Percentiles rank a stretch among this genome's conserved stretches.
These are phyloP conservation scores for Saccharomyces hybrid DNA, from an alignment of 1,139 yeast species.

Conservation along the genomic window DNA sequence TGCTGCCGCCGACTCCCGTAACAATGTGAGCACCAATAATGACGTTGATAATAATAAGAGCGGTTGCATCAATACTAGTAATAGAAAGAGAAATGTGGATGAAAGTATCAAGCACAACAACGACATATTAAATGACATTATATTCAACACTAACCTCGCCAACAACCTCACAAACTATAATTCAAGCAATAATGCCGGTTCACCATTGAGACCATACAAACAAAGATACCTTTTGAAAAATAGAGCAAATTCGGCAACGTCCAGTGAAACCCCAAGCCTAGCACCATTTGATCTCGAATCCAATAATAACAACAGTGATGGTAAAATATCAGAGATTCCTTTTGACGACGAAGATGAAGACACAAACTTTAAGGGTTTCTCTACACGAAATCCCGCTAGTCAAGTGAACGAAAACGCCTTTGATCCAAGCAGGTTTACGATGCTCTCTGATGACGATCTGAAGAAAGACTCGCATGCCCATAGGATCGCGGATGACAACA, in stretches of 20 bases:
- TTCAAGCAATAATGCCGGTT: conserved; percentile 3
- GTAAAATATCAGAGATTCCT: conserved; percentile 25
- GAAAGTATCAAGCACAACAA: conserved; percentile 6
- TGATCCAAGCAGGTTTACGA: background rate
- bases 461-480: background rate
- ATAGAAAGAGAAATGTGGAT: background rate
- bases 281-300: conserved; percentile 2
- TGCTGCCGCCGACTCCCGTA: background rate
- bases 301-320: conserved; percentile 6
- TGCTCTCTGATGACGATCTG: background rate
- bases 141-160: conserved; percentile 5
- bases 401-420: background rate
- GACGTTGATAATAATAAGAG: background rate
- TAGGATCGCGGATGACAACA: background rate
- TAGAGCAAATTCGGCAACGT: conserved; percentile 16
- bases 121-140: conserved; percentile 3
- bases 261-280: conserved; percentile 6
- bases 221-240: conserved; percentile 25
- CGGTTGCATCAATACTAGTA: background rate
- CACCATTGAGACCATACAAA: conserved; percentile 5
- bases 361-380: background rate
- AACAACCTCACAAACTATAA: background rate
- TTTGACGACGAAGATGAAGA: conserved; percentile 16
- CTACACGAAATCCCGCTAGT: background rate
- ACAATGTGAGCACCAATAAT: background rate